These are phyloP conservation scores for Chamaenerion angustifolium DNA, from an alignment of 345 rosid species.

Conservation along the genomic window DNA sequence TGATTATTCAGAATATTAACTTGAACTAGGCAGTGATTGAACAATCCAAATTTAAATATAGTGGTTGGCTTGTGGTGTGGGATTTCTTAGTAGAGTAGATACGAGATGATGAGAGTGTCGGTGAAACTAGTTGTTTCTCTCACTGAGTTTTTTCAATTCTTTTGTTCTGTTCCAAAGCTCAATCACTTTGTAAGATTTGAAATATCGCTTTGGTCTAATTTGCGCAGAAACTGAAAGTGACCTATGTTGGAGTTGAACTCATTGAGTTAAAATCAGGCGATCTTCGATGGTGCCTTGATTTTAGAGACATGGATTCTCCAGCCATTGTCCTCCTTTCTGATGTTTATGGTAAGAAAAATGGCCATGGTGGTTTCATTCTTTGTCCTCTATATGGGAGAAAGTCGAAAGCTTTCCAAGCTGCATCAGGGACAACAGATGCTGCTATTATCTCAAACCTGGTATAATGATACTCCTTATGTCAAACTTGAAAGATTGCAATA, in stretches of 20 bases:
- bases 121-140: no score
- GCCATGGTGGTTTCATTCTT: constrained; percentile 70
- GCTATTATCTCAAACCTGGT: constrained; percentile 73
- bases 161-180: constrained; percentile 2
- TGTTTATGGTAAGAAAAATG: constrained; percentile 56
- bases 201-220: background rate
- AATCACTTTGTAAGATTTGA: background rate
- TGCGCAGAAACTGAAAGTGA: constrained; percentile 75
- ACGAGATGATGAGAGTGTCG: no score
- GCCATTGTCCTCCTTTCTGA: constrained; percentile 64
- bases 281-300: constrained; percentile 90
- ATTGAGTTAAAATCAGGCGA: constrained; percentile 66
- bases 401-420: constrained; percentile 94
- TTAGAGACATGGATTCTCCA: constrained; percentile 92
- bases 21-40: no score
- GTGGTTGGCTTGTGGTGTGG: no score
- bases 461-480: constrained; percentile 8
- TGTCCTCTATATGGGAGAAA: constrained; percentile 91
- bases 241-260: constrained; percentile 80
- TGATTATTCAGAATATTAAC: no score
- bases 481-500: no score
- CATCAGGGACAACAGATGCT: constrained; percentile 80
- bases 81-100: no score
- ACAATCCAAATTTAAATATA: no score
- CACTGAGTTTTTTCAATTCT: background rate